Evolutionary conservation across 23 red algal genomes (phyloP).

Genomic region (Gracilaria domingensis): DNA sequence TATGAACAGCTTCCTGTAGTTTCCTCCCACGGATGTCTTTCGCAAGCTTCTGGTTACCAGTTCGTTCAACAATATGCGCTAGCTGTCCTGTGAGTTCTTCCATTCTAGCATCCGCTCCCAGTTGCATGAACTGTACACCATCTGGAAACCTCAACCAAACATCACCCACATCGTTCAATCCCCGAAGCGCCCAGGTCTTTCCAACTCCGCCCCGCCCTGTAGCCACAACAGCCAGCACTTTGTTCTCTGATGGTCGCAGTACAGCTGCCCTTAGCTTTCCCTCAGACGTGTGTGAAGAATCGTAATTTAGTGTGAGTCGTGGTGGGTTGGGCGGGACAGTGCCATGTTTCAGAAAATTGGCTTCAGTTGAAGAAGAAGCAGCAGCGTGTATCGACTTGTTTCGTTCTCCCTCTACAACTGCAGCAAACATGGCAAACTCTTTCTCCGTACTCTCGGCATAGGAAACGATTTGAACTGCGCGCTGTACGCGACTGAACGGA

Average conservation of each 20-base stretch:
- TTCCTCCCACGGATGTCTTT: neutral
- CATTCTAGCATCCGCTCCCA: neutral
- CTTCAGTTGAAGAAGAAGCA: no score
- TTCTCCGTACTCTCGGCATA: no score
- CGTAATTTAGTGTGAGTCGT: neutral
- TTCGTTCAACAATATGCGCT: neutral
- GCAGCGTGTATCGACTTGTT: no score
- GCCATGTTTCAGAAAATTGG: no score
- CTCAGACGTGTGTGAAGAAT: neutral
- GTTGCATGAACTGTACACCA: constrained; percentile 1
- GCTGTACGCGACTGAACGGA: no score
- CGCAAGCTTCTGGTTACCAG: neutral
- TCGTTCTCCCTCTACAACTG: no score
- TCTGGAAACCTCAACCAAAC: neutral
- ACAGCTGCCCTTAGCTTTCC: constrained; percentile 3
- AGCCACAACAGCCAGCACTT: neutral
- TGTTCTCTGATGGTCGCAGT: neutral
- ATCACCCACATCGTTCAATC: neutral
- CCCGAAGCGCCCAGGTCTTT: neutral
- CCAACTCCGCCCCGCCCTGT: neutral
- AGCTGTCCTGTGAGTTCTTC: neutral
- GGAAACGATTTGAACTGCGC: no score
- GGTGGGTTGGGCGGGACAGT: no score
- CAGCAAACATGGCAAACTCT: no score
- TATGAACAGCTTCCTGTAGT: no score